These are phyloP conservation scores for Rhizodiscina lignyota DNA, from an alignment of 495 filamentous ascomycete genomes.

Conservation along the genomic window DNA sequence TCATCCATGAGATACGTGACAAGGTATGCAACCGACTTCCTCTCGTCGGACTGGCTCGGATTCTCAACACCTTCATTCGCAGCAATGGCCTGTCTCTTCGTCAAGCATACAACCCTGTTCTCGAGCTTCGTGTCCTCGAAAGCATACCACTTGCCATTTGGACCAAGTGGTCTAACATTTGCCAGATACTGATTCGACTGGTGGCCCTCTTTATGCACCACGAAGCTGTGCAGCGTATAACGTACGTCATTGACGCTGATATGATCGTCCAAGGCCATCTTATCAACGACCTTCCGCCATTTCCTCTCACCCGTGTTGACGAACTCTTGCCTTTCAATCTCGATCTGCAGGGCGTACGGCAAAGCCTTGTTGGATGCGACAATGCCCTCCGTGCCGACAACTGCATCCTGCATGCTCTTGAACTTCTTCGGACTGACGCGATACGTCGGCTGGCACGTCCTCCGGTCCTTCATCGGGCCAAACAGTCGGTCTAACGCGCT, in stretches of 20 bases:
- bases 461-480: constrained; percentile 18
- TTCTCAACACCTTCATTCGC: constrained; percentile 31
- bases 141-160: constrained; percentile 39
- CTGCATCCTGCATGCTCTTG: constrained; percentile 15
- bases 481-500: constrained; percentile 28
- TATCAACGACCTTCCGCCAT: constrained; percentile 42
- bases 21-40: constrained; percentile 40
- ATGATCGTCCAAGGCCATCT: constrained; percentile 36
- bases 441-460: constrained; percentile 11
- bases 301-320: constrained; percentile 31
- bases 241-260: constrained; percentile 27
- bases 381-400: constrained; percentile 11
- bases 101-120: constrained; percentile 36
- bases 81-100: constrained; percentile 37
- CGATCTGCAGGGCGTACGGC: constrained; percentile 36
- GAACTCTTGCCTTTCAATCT: constrained; percentile 40
- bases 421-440: constrained; percentile 12
- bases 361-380: constrained; percentile 6
- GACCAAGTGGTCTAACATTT: constrained; percentile 41
- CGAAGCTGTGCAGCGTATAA: constrained; percentile 44
- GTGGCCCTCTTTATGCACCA: constrained; percentile 44
- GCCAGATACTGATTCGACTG: constrained; percentile 45
- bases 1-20: constrained; percentile 43
- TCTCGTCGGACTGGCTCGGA: constrained; percentile 24
- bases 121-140: constrained; percentile 39